Base-by-base conservation (phyloP, 2,329 filamentous ascomycete genomes). In the Talaromyces sp. region DNA sequence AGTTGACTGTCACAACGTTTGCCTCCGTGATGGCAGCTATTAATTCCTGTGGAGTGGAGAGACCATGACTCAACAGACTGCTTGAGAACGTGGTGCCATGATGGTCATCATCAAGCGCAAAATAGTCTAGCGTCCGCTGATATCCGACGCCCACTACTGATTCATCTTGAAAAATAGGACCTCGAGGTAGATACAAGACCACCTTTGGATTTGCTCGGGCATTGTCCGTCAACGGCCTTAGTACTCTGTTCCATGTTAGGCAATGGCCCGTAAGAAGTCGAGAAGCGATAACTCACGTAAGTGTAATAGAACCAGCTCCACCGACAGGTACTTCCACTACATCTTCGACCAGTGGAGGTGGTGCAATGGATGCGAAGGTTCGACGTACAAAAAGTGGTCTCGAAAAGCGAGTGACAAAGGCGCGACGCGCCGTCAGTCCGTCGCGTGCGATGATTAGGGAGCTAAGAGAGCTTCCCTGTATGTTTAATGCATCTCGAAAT, bases 1-100 rank as follows among this genome's bases (percentile, higher is more conserved):
- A 81, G 60, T 80, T 76, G 45, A 81, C 69, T 11, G 76, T 79
- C 11, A 80, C 78, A 1, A 80, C 69, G 3, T 73, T 77, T 1
- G 75, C 73, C 27, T 69, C 70, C 0, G 76, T 74, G 4, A 67
- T 67, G 7, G 72, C 69, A n/a, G 77, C 74, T 14, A 79, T 68
- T 1, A 64, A 41, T 63, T 73, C 70, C 41, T 74, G 73, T 0
- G 71, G 70, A 8, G 69, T 66, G 24, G 47, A 63, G n/a, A 57
- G 39, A 11, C 27, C 39, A 9, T 33, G 24, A 45, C 52, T n/a
- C 27, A 63, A 54, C 4, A 56, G n/a, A 37, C 61, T 43, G 50
- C 41, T 63, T 37, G 50, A 22, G 24, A 27, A 16, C n/a, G 19
- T 41, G 35, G 22, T 13, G 33, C 13, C 16, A 22, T 19, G 27